Base-by-base conservation (phyloP, 352 stramenopile genomes). In the Plasmopara halstedii region DNA sequence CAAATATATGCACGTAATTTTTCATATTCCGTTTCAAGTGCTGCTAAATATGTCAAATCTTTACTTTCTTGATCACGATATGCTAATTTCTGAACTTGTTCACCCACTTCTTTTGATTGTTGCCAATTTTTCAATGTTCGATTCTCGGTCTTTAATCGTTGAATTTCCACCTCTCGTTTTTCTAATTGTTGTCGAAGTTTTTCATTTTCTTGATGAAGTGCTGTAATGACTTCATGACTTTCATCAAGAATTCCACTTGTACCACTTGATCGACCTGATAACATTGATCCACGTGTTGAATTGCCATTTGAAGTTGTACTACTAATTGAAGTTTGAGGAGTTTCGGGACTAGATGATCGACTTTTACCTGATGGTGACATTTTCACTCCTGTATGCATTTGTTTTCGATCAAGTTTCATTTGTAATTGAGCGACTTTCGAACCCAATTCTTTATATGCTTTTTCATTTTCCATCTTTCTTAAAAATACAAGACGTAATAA, bases 31-130 rank as follows among this genome's bases (percentile, higher is more conserved):
- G 68, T 60, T 50, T 94, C 82, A 34, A 94, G 58, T 19, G 78
- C 62, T 13, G 74, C 79, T 46, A 91, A 53, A 46, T 91, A 91
- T 36, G 82, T 86, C 53, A 91, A 34, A 23, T 91, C 78, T 51
- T 89, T 91, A 53, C 65, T 86, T 44, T 94, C 82, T 36, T 94
- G 82, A 58, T 89, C 80, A 17, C 79, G 79, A 32, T 89, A 69
- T 1, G 76, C 79, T 31, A 94, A 66, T 56, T 94, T 91, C 53
- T 91, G 82, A 27, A 94, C 82, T 25, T 91, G 85, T 32, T 94
- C 82, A 18, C 85, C 79, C 23, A 94, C 76, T 51, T 91, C 79
- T 54, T 91, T 91, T 2, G 74, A 87, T 50, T 93, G 77, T 45
- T 91, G 80, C 77, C 78, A 87, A 38, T 91, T 83, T 42, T 82